Evolutionary conservation across 1,284 basidiomycete genomes (phyloP).

Genomic region (Apiotrichum porosum): DNA sequence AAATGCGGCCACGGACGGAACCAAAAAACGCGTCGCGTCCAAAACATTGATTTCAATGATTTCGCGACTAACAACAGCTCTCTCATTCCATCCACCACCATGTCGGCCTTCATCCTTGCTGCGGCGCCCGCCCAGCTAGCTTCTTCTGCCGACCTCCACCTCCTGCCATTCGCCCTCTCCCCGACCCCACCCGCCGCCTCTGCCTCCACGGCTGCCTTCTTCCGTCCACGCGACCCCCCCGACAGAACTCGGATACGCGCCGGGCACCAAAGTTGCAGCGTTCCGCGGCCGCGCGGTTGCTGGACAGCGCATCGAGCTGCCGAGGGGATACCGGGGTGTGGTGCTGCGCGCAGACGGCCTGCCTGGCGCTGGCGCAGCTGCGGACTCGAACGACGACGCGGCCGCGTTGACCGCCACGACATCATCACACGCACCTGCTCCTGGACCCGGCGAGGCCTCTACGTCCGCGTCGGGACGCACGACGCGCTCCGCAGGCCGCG

Average conservation of each 20-base stretch:
- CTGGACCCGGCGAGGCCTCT: no score
- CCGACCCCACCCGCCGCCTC: conserved; percentile 9
- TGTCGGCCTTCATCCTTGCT: conserved; percentile 14
- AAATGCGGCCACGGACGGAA: no score
- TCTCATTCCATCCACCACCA: background rate
- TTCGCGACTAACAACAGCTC: no score
- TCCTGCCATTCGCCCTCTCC: conserved; percentile 41
- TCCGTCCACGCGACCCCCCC: conserved; percentile 26
- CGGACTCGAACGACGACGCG: no score
- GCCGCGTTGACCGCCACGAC: no score
- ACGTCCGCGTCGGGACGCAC: conserved; percentile 1
- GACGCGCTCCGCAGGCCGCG: no score
- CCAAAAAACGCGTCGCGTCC: no score
- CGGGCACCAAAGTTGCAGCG: conserved; percentile 22
- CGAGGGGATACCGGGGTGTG: conserved; percentile 31
- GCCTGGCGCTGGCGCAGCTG: background rate
- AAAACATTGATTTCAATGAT: no score
- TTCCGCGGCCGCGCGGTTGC: conserved; percentile 40
- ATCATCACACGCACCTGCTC: no score
- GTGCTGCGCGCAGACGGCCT: conserved; percentile 17
- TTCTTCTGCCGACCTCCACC: conserved; percentile 21
- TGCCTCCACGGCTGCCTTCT: conserved; percentile 24
- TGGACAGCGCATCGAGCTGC: conserved; percentile 30
- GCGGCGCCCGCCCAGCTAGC: background rate
- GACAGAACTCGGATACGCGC: conserved; percentile 11